Evolutionary conservation across 352 stramenopile species (phyloP), one percentile per base, ranked within the genome.

Genomic region (Sclerospora graminicola): DNA sequence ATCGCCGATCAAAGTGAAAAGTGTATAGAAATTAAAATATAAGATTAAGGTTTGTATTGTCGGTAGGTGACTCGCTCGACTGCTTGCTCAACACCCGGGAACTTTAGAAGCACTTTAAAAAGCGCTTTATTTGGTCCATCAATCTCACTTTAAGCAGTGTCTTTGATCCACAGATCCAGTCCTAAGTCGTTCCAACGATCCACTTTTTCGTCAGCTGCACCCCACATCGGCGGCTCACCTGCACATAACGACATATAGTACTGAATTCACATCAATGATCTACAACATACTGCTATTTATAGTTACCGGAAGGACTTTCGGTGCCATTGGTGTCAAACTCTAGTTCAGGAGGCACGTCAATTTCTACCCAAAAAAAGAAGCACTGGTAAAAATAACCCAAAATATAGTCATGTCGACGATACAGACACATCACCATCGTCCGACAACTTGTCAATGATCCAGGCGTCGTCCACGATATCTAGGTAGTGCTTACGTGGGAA

Each of bases 111-210:
- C 6, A 26, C 21, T 26, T 26, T 26, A 26, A 26, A 26, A 26
- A n/a, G n/a, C n/a, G n/a, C n/a, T n/a, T n/a, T n/a, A n/a, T n/a
- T n/a, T n/a, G n/a, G n/a, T n/a, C n/a, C 6, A 3, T 26, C 6
- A 26, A 26, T 26, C 23, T 29, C 29, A 16, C 23, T 4, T 53
- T 53, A 76, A 8, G 58, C 52, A 5, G 54, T 55, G 33, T 82
- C 63, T 31, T 57, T 63, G 28, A 65, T 47, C 69, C 76, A 85
- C 30, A 76, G 41, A 35, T 89, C 76, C 28, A 91, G 57, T 0
- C 76, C 79, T 13, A 91, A 45, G 42, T 91, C 79, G 48, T 79
- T 86, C 79, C 79, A 91, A 8, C 70, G 69, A 48, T 89, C 74
- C 19, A 81, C 59, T 44, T 84, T 86, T 21, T 60, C 61, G 16